Percentiles rank a stretch among this genome's conserved stretches.
phyloP scores from a whole-genome alignment of 1,139 yeast species.

The Pichia sp. region DNA sequence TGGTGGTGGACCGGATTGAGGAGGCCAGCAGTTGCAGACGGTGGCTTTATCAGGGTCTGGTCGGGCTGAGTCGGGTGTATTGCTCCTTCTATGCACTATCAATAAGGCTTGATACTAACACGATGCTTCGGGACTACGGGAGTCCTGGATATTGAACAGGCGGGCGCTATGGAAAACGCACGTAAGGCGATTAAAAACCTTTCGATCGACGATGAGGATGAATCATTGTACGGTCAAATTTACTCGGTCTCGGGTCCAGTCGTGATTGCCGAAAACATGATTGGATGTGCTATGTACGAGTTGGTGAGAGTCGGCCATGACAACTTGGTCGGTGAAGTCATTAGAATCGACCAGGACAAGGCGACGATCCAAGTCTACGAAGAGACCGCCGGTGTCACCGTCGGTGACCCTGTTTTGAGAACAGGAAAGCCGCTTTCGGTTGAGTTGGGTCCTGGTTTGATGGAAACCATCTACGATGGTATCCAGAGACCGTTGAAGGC shows the following conservation, averaged over 20 bases:
- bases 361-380: slow-evolving; percentile 98
- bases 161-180: slow-evolving; percentile 96
- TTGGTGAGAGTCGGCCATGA: slow-evolving; percentile 96
- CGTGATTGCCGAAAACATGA: slow-evolving; percentile 95
- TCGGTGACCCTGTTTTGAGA: slow-evolving; percentile 96
- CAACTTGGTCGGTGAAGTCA: slow-evolving; percentile 94
- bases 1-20: too few relatives aligned
- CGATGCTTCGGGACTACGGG: neutral
- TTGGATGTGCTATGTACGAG: slow-evolving; percentile 99
- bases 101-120: slow-evolving; percentile 1
- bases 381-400: slow-evolving; percentile 98
- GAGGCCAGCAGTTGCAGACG: too few relatives aligned
- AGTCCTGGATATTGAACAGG: slow-evolving; percentile 39
- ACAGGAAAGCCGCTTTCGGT: slow-evolving; percentile 98
- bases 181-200: slow-evolving; percentile 89
- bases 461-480: slow-evolving; percentile 99
- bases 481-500: slow-evolving; percentile 97
- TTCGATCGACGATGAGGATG: slow-evolving; percentile 62
- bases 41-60: neutral
- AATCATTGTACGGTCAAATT: slow-evolving; percentile 79
- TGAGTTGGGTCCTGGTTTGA: slow-evolving; percentile 97
- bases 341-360: slow-evolving; percentile 92
- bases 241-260: slow-evolving; percentile 98
- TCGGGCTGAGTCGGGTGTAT: too few relatives aligned
- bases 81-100: too few relatives aligned